Evolutionary conservation across 768 basidiomycete genomes (phyloP).

Genomic region (Mrakia frigida): DNA sequence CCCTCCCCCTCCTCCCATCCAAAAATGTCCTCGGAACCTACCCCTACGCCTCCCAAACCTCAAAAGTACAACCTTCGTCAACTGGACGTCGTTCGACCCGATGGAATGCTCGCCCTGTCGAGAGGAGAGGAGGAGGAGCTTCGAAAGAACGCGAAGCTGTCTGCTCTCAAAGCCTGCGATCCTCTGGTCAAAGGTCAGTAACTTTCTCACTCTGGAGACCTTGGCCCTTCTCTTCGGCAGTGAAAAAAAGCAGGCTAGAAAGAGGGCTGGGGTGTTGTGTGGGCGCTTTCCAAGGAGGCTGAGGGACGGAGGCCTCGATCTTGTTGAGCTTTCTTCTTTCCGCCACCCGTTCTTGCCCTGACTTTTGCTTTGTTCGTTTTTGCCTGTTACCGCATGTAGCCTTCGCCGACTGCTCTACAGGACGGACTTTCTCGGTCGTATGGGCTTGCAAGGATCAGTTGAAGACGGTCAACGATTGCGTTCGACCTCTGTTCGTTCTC

Average conservation of each 20-base stretch:
- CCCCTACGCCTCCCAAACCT: background rate
- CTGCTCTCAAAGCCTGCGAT: slow-evolving; percentile 74
- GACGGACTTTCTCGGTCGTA: slow-evolving; percentile 73
- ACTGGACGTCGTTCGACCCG: background rate
- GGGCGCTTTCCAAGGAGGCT: background rate
- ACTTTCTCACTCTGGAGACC: too few species aligned
- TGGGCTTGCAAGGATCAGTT: slow-evolving; percentile 75
- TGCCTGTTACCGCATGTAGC: slow-evolving; percentile 52
- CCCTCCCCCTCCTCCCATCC: background rate
- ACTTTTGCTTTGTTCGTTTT: too few species aligned
- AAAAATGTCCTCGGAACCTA: background rate
- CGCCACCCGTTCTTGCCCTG: background rate
- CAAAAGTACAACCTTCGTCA: slow-evolving; percentile 17
- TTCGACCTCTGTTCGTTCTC: slow-evolving; percentile 44
- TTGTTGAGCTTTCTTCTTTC: background rate
- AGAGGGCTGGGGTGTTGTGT: background rate
- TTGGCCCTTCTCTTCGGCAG: background rate
- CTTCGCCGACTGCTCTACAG: slow-evolving; percentile 77
- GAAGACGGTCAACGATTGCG: slow-evolving; percentile 67
- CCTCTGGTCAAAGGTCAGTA: slow-evolving; percentile 62
- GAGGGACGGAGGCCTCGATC: background rate
- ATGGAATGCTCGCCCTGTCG: slow-evolving; percentile 28
- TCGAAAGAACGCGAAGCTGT: slow-evolving; percentile 70
- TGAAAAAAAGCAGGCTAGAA: too few species aligned
- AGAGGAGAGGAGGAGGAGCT: slow-evolving; percentile 62